Conservation (phyloP, 495 filamentous ascomycete species). For the Letharia lupina region DNA sequence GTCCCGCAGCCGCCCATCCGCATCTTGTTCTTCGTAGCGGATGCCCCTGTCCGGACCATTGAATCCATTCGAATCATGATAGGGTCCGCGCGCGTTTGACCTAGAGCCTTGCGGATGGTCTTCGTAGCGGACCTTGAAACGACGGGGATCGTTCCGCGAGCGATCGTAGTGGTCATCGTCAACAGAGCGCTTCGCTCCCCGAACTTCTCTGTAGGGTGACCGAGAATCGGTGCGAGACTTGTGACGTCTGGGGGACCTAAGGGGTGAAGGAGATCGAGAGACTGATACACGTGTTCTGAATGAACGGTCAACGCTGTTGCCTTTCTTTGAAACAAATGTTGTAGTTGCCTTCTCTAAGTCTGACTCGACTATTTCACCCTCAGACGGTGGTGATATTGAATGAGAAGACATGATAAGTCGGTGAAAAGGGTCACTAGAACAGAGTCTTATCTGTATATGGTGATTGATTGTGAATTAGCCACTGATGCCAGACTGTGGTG, state of each 20-base stretch:
- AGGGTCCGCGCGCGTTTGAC: constrained; percentile 40
- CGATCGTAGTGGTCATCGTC: constrained; percentile 54
- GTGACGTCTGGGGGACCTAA: constrained; percentile 35
- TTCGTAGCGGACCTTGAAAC: constrained; percentile 56
- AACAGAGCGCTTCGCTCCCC: constrained; percentile 60
- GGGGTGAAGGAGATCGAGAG: constrained; percentile 43
- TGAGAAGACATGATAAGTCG: constrained; percentile 34
- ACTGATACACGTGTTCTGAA: constrained; percentile 45
- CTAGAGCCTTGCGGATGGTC: constrained; percentile 36
- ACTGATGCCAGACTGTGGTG: constrained; percentile 24
- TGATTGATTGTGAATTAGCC: constrained; percentile 25
- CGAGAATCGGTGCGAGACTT: constrained; percentile 34
- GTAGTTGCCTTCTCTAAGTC: constrained; percentile 63
- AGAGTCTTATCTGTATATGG: constrained; percentile 5
- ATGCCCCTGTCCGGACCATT: constrained; percentile 38
- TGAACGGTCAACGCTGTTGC: constrained; percentile 67
- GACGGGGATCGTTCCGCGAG: constrained; percentile 44
- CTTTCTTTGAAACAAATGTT: constrained; percentile 68
- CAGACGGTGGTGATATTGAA: constrained; percentile 47
- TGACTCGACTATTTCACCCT: constrained; percentile 84
- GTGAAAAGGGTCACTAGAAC: constrained; percentile 11
- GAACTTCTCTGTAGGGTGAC: constrained; percentile 36
- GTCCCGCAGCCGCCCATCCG: constrained; percentile 29
- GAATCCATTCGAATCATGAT: constrained; percentile 61
- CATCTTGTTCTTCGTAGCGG: constrained; percentile 47